Conservation (phyloP, 2,329 filamentous ascomycete genomes). For the Coniochaeta hoffmannii region DNA sequence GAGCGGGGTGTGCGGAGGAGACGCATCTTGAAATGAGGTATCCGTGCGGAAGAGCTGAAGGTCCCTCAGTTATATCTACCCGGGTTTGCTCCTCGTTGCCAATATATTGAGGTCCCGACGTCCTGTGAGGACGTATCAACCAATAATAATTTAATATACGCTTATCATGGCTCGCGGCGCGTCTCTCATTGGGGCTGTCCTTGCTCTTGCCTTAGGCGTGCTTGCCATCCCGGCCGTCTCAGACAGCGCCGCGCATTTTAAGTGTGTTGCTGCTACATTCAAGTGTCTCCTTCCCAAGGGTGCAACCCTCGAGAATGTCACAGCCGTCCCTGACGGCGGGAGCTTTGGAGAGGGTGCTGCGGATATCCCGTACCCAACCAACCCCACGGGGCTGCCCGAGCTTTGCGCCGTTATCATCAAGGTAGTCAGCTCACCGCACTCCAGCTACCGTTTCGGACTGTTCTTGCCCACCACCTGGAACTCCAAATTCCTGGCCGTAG, state of each 20-base stretch:
- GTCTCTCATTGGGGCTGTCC: neutral
- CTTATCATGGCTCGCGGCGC: neutral
- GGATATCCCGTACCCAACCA: slow-evolving; percentile 25
- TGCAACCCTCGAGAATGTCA: slow-evolving; percentile 12
- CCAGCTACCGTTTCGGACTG: slow-evolving; percentile 27
- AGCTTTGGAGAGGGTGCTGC: slow-evolving; percentile 27
- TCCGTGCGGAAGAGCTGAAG: no score
- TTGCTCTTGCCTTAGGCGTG: neutral
- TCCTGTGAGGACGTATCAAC: neutral
- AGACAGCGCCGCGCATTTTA: neutral
- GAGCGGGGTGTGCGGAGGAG: no score
- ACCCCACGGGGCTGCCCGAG: slow-evolving; percentile 28
- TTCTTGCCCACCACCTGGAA: slow-evolving; percentile 31
- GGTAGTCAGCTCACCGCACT: slow-evolving; percentile 22
- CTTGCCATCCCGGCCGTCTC: neutral
- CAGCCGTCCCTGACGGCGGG: slow-evolving; percentile 14
- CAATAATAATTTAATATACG: neutral
- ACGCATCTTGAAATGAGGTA: no score
- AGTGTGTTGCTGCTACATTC: slow-evolving; percentile 9
- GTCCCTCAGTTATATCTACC: no score
- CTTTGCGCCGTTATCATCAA: slow-evolving; percentile 30
- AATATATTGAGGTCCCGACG: neutral
- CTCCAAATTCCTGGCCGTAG: slow-evolving; percentile 25
- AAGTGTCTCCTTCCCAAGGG: slow-evolving; percentile 6
- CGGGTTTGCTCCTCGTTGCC: neutral